These are phyloP conservation scores for Quercus suber DNA, from an alignment of 306 rosid genomes.

Conservation along the genomic window DNA sequence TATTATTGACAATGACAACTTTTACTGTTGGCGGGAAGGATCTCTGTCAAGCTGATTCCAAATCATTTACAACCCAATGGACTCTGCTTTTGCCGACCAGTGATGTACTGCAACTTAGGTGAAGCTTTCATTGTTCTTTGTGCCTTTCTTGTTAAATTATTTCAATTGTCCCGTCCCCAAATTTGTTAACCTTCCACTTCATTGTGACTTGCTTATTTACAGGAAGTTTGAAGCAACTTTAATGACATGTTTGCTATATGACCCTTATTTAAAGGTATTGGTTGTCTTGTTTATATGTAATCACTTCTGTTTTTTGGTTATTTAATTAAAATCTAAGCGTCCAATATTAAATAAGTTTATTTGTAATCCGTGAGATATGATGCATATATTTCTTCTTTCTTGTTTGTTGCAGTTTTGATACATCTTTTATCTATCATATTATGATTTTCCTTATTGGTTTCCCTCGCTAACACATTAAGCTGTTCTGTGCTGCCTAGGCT, in stretches of 20 bases:
- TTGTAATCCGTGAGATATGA: background rate
- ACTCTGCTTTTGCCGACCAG: conserved; percentile 78
- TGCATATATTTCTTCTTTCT: background rate
- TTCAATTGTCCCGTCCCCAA: background rate
- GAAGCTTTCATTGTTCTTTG: conserved; percentile 14
- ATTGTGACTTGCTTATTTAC: conserved; percentile 23
- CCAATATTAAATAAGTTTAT: background rate
- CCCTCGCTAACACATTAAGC: conserved; percentile 23
- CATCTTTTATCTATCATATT: background rate
- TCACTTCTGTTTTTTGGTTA: conserved; percentile 2
- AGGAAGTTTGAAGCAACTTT: conserved; percentile 88
- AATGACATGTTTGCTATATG: conserved; percentile 84
- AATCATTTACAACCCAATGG: conserved; percentile 84
- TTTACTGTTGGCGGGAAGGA: conserved; percentile 50
- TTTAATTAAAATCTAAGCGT: background rate
- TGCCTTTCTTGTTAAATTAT: background rate
- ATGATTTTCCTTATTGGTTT: conserved; percentile 4
- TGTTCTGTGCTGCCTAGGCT: conserved; percentile 50
- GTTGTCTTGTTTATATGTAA: conserved; percentile 18
- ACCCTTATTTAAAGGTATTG: conserved; percentile 82
- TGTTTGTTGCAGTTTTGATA: background rate
- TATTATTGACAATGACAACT: conserved; percentile 6
- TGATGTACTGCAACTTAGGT: conserved; percentile 85
- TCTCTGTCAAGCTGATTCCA: conserved; percentile 89
- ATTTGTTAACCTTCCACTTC: background rate